These are phyloP conservation scores for Phialocephala sp. DNA, from an alignment of 2,329 filamentous ascomycete genomes.

Conservation along the genomic window DNA sequence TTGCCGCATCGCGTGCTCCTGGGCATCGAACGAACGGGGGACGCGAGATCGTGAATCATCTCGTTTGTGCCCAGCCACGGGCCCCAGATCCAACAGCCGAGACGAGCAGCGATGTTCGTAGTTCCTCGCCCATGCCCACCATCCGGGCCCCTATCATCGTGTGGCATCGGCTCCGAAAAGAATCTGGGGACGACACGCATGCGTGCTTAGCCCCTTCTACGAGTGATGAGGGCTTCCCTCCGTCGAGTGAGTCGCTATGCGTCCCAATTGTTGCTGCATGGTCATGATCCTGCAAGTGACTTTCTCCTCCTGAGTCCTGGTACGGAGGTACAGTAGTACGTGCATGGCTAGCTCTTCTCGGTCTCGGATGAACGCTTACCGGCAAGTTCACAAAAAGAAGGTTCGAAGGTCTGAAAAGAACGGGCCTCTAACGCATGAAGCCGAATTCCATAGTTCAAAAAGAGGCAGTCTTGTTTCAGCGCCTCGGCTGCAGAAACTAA, in stretches of 20 bases:
- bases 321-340: not conserved
- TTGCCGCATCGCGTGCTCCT: slow-evolving; percentile 7
- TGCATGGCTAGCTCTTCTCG: not conserved
- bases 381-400: slow-evolving; percentile 9
- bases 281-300: not conserved
- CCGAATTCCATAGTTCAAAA: slow-evolving; percentile 18
- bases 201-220: slow-evolving; percentile 6
- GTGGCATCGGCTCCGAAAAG: slow-evolving; percentile 13
- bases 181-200: slow-evolving; percentile 29
- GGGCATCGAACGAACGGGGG: not conserved
- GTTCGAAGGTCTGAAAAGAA: slow-evolving; percentile 14
- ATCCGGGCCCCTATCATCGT: slow-evolving; percentile 13
- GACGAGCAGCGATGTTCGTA: not conserved
- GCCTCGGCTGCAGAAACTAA: slow-evolving; percentile 5
- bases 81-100: slow-evolving; percentile 6
- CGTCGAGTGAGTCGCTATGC: not conserved
- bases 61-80: not conserved
- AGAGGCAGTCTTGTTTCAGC: slow-evolving; percentile 21
- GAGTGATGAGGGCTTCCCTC: not conserved
- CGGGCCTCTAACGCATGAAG: slow-evolving; percentile 28
- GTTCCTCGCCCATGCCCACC: not conserved
- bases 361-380: slow-evolving; percentile 32
- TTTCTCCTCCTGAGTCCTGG: not conserved
- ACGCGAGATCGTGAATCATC: not conserved
- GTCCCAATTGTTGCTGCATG: slow-evolving; percentile 9